These are phyloP conservation scores for Chlamydomonas schloesseri DNA, from an alignment of 139 green algal genomes.

Conservation along the genomic window DNA sequence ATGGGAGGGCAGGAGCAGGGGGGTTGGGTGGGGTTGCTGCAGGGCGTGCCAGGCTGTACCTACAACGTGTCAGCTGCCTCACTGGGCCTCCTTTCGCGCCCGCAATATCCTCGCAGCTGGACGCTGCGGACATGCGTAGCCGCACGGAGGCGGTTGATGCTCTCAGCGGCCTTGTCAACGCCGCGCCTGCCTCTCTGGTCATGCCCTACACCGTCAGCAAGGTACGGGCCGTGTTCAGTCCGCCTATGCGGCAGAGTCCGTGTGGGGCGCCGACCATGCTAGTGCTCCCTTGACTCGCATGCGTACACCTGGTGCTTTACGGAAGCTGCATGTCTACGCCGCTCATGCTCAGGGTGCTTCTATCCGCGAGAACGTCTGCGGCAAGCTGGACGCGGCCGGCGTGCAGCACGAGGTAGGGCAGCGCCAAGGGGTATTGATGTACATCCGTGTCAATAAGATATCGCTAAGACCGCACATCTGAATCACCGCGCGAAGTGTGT, in stretches of 20 bases:
- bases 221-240: neutral
- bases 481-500: too few relatives aligned
- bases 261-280: too few relatives aligned
- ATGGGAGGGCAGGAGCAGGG: too few relatives aligned
- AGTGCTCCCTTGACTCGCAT: too few relatives aligned
- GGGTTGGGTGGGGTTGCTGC: too few relatives aligned
- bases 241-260: too few relatives aligned
- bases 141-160: neutral
- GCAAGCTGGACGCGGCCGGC: slow-evolving; percentile 15
- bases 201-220: slow-evolving; percentile 41
- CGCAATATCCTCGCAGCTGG: slow-evolving; percentile 6
- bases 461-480: too few relatives aligned
- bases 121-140: slow-evolving; percentile 30
- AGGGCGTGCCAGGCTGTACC: neutral
- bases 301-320: too few relatives aligned
- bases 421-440: too few relatives aligned
- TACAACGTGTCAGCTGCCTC: neutral
- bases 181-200: slow-evolving; percentile 29
- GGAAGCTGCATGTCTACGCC: too few relatives aligned
- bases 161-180: slow-evolving; percentile 7
- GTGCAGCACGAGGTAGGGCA: slow-evolving; percentile 30
- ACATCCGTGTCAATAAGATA: too few relatives aligned
- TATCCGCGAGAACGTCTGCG: slow-evolving; percentile 21
- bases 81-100: too few relatives aligned
- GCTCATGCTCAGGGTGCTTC: slow-evolving; percentile 36